A percentile compares a stretch with the other conserved stretches of the same genome.
Evolutionary conservation across 176 grass and related monocot species (phyloP).

Genomic region (Raddia distichophylla): DNA sequence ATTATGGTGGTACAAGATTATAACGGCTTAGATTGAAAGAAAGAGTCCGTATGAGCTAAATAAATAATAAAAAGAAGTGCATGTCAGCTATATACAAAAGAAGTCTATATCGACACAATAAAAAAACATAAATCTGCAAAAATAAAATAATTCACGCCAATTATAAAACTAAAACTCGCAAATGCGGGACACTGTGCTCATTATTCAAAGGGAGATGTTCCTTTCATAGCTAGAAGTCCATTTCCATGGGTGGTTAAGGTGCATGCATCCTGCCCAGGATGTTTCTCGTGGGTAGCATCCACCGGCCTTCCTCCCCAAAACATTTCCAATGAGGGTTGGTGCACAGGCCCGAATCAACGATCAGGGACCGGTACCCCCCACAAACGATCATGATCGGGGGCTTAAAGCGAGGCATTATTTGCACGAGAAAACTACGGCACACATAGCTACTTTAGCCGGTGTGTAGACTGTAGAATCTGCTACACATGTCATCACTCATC

Average conservation of each 20-base stretch:
- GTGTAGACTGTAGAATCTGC: background rate
- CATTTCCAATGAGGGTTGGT: slow-evolving; percentile 42
- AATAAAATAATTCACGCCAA: too few relatives aligned
- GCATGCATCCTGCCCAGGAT: slow-evolving; percentile 52
- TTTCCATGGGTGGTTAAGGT: slow-evolving; percentile 44
- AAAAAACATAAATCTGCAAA: too few relatives aligned
- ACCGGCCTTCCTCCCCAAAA: slow-evolving; percentile 44
- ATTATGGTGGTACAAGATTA: too few relatives aligned
- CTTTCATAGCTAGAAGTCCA: slow-evolving; percentile 17
- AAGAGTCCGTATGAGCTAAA: too few relatives aligned
- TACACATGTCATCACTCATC: background rate
- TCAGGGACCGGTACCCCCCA: slow-evolving; percentile 36
- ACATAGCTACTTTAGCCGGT: background rate
- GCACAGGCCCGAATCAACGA: slow-evolving; percentile 41
- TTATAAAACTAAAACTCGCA: too few relatives aligned
- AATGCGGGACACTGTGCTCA: too few relatives aligned
- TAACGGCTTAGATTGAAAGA: too few relatives aligned
- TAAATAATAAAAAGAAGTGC: too few relatives aligned
- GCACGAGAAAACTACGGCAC: slow-evolving; percentile 18
- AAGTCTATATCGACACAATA: too few relatives aligned
- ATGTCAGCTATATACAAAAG: too few relatives aligned
- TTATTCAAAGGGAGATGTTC: background rate
- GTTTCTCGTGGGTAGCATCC: slow-evolving; percentile 45
- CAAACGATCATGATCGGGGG: slow-evolving; percentile 12
- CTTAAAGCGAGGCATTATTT: slow-evolving; percentile 48